A percentile compares a stretch with the other conserved stretches of the same genome.
These are phyloP conservation scores for Schizosaccharomyces japonicus DNA, from an alignment of 805 yeast genomes.

Conservation along the genomic window DNA sequence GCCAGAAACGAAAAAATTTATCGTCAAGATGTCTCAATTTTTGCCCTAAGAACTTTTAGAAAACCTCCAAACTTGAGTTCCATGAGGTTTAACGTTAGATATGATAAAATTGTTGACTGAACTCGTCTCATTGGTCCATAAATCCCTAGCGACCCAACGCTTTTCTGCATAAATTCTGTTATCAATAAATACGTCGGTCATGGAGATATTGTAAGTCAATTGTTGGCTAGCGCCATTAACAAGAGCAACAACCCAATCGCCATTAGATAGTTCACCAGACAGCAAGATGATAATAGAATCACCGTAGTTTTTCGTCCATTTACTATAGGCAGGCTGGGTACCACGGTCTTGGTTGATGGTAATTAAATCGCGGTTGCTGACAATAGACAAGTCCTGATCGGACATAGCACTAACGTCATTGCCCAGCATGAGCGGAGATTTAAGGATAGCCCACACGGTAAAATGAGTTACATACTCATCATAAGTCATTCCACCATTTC, in stretches of 20 bases:
- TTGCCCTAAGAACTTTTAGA: too few species aligned
- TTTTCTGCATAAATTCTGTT: not conserved
- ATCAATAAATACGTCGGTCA: not conserved
- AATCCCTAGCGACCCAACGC: not conserved
- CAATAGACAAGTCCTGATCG: conserved; percentile 11
- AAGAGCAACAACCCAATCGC: conserved; percentile 1
- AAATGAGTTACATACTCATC: conserved; percentile 16
- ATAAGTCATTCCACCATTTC: conserved; percentile 15
- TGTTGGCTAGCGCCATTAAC: not conserved
- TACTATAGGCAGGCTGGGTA: not conserved
- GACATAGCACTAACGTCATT: conserved; percentile 13
- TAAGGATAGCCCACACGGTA: conserved; percentile 16
- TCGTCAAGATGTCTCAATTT: too few species aligned
- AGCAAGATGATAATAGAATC: not conserved
- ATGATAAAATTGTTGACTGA: not conserved
- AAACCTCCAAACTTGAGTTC: not conserved
- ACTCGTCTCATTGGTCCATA: not conserved
- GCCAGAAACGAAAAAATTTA: too few species aligned
- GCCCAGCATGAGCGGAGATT: conserved; percentile 16
- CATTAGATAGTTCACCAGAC: not conserved
- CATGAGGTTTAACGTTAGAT: not conserved
- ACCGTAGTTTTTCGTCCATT: not conserved
- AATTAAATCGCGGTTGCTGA: conserved; percentile 3
- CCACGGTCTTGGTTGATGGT: not conserved
- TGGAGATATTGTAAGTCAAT: not conserved